A percentile compares a stretch with the other conserved stretches of the same genome.
These are phyloP conservation scores for Rhizomucor miehei DNA, from an alignment of 371 early-diverging fungal genomes.

Conservation along the genomic window DNA sequence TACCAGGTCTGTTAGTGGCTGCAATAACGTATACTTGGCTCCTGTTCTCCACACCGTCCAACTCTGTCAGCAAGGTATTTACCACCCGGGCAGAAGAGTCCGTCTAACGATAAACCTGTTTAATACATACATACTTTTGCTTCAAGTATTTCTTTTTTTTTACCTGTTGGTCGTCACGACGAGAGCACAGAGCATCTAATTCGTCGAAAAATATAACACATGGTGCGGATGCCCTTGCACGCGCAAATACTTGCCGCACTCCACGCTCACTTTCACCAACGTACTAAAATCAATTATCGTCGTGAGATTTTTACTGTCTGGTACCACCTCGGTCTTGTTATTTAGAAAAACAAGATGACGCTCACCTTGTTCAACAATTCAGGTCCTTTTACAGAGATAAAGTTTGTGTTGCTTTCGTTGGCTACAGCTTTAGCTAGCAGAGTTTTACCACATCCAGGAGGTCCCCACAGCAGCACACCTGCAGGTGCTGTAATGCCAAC, in stretches of 20 bases:
- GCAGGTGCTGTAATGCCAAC: conserved; percentile 94
- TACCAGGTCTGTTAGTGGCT: conserved; percentile 97
- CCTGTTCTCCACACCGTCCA: conserved; percentile 96
- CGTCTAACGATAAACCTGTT: conserved; percentile 42
- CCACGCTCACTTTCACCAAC: conserved; percentile 99
- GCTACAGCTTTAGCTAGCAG: conserved; percentile 98
- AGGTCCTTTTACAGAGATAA: conserved; percentile 99
- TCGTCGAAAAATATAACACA: conserved; percentile 99
- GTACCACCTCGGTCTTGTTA: too few relatives aligned
- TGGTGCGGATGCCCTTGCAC: conserved; percentile 94
- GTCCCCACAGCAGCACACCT: conserved; percentile 98
- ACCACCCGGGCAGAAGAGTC: conserved; percentile 95
- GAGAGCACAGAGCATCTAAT: conserved; percentile 93
- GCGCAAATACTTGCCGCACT: conserved; percentile 96
- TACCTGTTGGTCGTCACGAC: conserved; percentile 79
- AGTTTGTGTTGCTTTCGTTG: conserved; percentile 96
- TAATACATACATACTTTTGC: background rate
- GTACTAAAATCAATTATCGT: conserved; percentile 54
- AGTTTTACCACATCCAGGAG: conserved; percentile 99
- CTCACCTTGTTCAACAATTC: conserved; percentile 95
- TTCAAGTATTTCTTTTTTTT: conserved; percentile 2
- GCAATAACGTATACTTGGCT: conserved; percentile 96
- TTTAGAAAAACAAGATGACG: too few relatives aligned
- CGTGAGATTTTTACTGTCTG: background rate
- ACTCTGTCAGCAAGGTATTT: conserved; percentile 96